phyloP scores from a whole-genome alignment of 257 asterid genomes.

The Jaltomata sinuosa region DNA sequence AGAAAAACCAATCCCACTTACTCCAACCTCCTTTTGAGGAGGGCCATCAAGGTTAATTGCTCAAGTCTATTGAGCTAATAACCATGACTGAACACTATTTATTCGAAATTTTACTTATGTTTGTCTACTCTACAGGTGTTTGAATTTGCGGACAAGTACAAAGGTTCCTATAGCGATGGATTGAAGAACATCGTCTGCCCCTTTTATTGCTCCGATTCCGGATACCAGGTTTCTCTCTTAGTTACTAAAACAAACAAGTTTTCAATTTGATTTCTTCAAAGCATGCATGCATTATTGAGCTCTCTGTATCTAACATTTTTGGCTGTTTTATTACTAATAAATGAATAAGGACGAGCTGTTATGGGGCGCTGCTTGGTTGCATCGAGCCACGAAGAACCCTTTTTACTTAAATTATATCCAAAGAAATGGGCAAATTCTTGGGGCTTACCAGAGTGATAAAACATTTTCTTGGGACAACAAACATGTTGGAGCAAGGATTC shows the following conservation, averaged over 20 bases:
- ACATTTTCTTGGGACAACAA: slow-evolving; percentile 97
- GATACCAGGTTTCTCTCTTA: slow-evolving; percentile 54
- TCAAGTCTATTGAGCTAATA: too few species aligned
- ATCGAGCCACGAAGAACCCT: slow-evolving; percentile 70
- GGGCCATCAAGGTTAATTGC: slow-evolving; percentile 84
- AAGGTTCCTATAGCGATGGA: slow-evolving; percentile 75
- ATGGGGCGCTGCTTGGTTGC: slow-evolving; percentile 99
- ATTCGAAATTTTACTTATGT: too few species aligned
- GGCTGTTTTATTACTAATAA: too few species aligned
- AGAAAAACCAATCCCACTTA: slow-evolving; percentile 62
- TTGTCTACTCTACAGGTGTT: too few species aligned
- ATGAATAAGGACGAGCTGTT: slow-evolving; percentile 68
- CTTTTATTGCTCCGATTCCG: slow-evolving; percentile 80
- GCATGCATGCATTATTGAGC: too few species aligned
- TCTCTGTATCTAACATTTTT: too few species aligned
- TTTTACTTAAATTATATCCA: slow-evolving; percentile 72
- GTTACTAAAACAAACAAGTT: too few species aligned
- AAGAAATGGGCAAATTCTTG: slow-evolving; percentile 78
- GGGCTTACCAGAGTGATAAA: slow-evolving; percentile 80
- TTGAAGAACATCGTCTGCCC: slow-evolving; percentile 64
- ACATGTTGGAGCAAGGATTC: slow-evolving; percentile 92
- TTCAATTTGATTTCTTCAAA: too few species aligned
- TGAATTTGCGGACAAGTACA: slow-evolving; percentile 78
- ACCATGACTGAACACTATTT: too few species aligned
- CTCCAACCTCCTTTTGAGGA: slow-evolving; percentile 54